phyloP scores from a whole-genome alignment of 2,329 filamentous ascomycete species.

The Pestalotiopsis sp. region DNA sequence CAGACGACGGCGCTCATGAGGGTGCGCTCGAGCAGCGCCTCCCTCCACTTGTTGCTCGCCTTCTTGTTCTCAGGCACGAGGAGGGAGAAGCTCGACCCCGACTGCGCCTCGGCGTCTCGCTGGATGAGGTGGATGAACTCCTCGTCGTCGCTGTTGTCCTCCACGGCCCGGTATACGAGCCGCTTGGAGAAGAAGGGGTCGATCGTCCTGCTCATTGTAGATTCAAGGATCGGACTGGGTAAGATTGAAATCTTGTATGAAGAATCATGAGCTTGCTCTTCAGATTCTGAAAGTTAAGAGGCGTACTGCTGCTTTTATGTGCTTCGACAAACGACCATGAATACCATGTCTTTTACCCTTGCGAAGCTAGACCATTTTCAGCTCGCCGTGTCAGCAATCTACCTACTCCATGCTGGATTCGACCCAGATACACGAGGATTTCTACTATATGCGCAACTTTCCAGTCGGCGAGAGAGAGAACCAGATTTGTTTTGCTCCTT shows the following conservation, averaged over 20 bases:
- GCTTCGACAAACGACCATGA: neutral
- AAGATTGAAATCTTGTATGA: neutral
- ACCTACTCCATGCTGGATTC: neutral
- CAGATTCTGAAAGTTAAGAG: neutral
- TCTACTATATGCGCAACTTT: neutral
- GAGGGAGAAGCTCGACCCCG: slow-evolving; percentile 29
- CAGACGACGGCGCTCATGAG: slow-evolving; percentile 41
- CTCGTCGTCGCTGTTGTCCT: slow-evolving; percentile 34
- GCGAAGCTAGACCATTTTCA: neutral
- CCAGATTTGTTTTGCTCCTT: too few relatives aligned
- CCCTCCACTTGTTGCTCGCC: slow-evolving; percentile 28
- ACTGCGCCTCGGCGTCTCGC: slow-evolving; percentile 29
- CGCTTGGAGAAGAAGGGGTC: slow-evolving; percentile 37
- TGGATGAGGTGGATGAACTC: slow-evolving; percentile 32
- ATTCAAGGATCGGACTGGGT: neutral
- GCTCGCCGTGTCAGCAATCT: slow-evolving; percentile 1
- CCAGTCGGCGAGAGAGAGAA: neutral
- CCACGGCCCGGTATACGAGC: slow-evolving; percentile 39
- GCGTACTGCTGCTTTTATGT: neutral
- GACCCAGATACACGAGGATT: neutral
- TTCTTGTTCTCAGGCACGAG: slow-evolving; percentile 32
- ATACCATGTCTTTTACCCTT: neutral
- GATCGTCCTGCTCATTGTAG: slow-evolving; percentile 20
- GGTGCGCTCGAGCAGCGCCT: slow-evolving; percentile 27
- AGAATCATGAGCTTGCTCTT: neutral